Conservation (phyloP, 192 early-diverging fungal genomes). For the Helicostylum pulchrum region DNA sequence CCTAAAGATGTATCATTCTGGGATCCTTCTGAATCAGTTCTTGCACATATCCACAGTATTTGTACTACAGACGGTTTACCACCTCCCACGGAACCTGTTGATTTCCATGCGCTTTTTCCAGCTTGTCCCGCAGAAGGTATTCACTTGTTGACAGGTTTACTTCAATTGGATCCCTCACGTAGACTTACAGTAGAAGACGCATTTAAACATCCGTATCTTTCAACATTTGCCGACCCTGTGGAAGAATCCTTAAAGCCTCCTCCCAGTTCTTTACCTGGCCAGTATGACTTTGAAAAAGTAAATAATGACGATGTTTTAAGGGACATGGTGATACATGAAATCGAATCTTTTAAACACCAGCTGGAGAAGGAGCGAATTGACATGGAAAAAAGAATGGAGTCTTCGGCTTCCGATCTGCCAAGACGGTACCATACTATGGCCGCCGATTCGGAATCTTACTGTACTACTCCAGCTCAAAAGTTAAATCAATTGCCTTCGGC, state of each 20-base stretch:
- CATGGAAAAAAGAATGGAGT: background rate
- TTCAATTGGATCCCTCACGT: constrained; percentile 82
- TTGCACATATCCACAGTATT: constrained; percentile 29
- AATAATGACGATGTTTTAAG: constrained; percentile 18
- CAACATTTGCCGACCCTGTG: constrained; percentile 41
- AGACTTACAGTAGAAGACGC: constrained; percentile 92
- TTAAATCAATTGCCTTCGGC: background rate
- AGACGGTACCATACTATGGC: constrained; percentile 14
- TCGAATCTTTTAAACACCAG: constrained; percentile 16
- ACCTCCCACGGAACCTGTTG: constrained; percentile 22
- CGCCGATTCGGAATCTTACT: constrained; percentile 19
- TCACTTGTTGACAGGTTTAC: constrained; percentile 82
- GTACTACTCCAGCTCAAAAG: constrained; percentile 13
- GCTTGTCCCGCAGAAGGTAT: constrained; percentile 41
- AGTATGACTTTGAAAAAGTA: too few species aligned
- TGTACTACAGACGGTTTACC: constrained; percentile 49
- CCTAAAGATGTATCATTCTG: constrained; percentile 60
- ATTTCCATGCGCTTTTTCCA: constrained; percentile 26
- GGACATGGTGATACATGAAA: constrained; percentile 23
- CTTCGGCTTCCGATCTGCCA: constrained; percentile 8
- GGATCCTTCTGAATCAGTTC: constrained; percentile 24
- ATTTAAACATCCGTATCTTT: constrained; percentile 88
- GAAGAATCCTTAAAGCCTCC: constrained; percentile 28
- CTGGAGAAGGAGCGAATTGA: constrained; percentile 24
- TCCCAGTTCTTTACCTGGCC: background rate